Base-by-base conservation (phyloP, 192 early-diverging fungal species). In the Linnemannia elongata region DNA sequence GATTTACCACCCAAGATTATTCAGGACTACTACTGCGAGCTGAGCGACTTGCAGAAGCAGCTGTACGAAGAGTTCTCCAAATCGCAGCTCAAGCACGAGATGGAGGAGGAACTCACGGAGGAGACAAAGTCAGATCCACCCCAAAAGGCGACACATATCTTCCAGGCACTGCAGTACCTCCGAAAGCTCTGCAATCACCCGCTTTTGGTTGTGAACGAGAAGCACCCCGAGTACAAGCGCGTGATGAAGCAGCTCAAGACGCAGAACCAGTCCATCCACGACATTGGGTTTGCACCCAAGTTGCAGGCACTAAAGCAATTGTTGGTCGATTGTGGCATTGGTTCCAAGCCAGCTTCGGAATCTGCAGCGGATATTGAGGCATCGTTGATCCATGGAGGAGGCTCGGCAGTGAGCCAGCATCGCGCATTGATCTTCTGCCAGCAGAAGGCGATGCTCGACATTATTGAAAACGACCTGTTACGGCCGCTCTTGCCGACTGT, bases 1-100 rank as follows among this genome's bases (percentile, higher is more conserved):
- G 98, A 99, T 83, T 88, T 99, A 79, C 99, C 99, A 72, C 98
- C 99, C 55, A 99, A 99, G 91, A 99, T 99, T 78, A 99, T 99
- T 82, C 98, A 99, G 93, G 98, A 99, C 88, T 98, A 99, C 88
- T 98, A 99, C 88, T 98, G 98, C 83, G 99, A 99, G 81, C 90
- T 99, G 22, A 94, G 94, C 74, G 96, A 97, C 45, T 69, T 99
- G 57, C 99, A 93, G 87, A 95, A 94, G 82, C 90, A 93, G 80
- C 89, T 99, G 38, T 99, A 99, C 87, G 96, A 99, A 74, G 96
- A 98, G 85, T 98, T 99, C 91, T 92, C 96, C 1, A 93, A 94
- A 79, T 95, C 95, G 24, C 92, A 92, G 75, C 78, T 91, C 38
- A 92, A 91, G 47, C 90, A 88, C 52, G 77, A 85, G 20, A 87